Percentiles rank a stretch among this genome's conserved stretches.
These are phyloP conservation scores for Phialemoniopsis sp. DNA, from an alignment of 2,329 filamentous ascomycete genomes.

Conservation along the genomic window DNA sequence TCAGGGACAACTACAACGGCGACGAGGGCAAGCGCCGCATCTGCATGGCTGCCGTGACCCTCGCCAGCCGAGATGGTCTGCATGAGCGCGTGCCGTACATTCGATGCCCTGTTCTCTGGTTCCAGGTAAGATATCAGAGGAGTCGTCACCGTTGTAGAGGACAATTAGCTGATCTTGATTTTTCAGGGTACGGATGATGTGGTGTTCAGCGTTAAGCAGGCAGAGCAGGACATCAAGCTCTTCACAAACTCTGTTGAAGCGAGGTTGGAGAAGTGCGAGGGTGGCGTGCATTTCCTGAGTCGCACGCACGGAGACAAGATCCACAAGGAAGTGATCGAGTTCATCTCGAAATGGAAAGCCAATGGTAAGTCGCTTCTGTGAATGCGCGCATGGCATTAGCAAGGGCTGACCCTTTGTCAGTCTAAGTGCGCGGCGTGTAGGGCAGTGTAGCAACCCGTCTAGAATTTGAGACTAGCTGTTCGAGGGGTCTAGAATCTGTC, in stretches of 20 bases:
- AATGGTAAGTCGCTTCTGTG: too few species aligned
- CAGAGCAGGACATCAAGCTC: slow-evolving; percentile 38
- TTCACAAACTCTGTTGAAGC: slow-evolving; percentile 37
- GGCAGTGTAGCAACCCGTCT: too few species aligned
- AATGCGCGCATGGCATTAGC: too few species aligned
- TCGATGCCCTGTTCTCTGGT: slow-evolving; percentile 44
- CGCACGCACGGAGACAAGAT: slow-evolving; percentile 37
- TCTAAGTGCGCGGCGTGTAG: too few species aligned
- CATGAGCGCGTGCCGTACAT: slow-evolving; percentile 34
- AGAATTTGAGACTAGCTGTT: too few species aligned
- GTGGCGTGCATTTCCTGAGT: slow-evolving; percentile 39
- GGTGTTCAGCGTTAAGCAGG: slow-evolving; percentile 30
- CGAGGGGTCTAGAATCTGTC: too few species aligned
- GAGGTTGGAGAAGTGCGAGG: slow-evolving; percentile 31
- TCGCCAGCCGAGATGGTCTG: slow-evolving; percentile 39
- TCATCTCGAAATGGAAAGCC: slow-evolving; percentile 9
- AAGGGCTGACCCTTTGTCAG: too few species aligned
- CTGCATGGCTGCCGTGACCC: slow-evolving; percentile 32
- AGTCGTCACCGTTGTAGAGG: background rate
- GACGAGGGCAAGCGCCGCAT: slow-evolving; percentile 39
- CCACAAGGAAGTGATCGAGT: slow-evolving; percentile 31
- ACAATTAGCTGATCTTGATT: background rate
- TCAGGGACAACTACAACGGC: slow-evolving; percentile 37
- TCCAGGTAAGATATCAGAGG: slow-evolving; percentile 30
- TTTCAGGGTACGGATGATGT: slow-evolving; percentile 36